Percentiles rank a stretch among this genome's conserved stretches.
Evolutionary conservation across 768 basidiomycete species (phyloP).

Genomic region (Xerocomellus dryophilus): DNA sequence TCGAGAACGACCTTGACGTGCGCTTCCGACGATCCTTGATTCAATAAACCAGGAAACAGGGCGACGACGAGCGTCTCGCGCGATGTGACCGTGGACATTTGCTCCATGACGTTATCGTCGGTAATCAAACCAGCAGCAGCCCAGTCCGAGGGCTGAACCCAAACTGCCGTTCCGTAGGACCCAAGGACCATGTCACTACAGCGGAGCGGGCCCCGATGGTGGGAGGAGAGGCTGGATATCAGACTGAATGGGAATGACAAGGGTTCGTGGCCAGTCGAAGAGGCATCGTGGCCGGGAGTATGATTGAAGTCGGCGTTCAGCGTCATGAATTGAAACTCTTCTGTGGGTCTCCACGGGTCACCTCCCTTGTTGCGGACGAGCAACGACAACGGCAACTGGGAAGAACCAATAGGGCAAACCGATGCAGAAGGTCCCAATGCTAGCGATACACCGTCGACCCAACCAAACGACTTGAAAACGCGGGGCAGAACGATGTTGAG

Average conservation of each 20-base stretch:
- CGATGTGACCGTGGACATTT: slow-evolving; percentile 14
- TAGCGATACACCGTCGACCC: slow-evolving; percentile 60
- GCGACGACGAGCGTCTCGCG: slow-evolving; percentile 46
- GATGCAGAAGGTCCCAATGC: slow-evolving; percentile 13
- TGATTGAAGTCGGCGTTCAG: slow-evolving; percentile 35
- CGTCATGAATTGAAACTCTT: slow-evolving; percentile 51
- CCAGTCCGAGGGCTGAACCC: slow-evolving; percentile 56
- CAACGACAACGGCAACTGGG: slow-evolving; percentile 39
- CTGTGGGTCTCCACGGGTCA: slow-evolving; percentile 55
- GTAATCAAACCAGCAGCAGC: slow-evolving; percentile 38
- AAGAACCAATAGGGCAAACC: background rate
- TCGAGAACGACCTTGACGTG: slow-evolving; percentile 33
- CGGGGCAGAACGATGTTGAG: slow-evolving; percentile 27
- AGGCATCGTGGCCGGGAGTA: background rate
- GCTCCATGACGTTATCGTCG: slow-evolving; percentile 14
- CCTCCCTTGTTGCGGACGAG: slow-evolving; percentile 57
- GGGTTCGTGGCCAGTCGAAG: slow-evolving; percentile 13
- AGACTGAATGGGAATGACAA: slow-evolving; percentile 51
- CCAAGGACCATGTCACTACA: slow-evolving; percentile 56
- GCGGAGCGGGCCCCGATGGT: slow-evolving; percentile 47
- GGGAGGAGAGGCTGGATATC: slow-evolving; percentile 34
- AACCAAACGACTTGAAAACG: slow-evolving; percentile 56
- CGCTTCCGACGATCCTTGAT: slow-evolving; percentile 16
- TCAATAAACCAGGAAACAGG: slow-evolving; percentile 46
- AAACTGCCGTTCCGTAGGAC: slow-evolving; percentile 54